Evolutionary conservation across 2,329 filamentous ascomycete species (phyloP).

Genomic region (Coccinonectria pachysandricola): DNA sequence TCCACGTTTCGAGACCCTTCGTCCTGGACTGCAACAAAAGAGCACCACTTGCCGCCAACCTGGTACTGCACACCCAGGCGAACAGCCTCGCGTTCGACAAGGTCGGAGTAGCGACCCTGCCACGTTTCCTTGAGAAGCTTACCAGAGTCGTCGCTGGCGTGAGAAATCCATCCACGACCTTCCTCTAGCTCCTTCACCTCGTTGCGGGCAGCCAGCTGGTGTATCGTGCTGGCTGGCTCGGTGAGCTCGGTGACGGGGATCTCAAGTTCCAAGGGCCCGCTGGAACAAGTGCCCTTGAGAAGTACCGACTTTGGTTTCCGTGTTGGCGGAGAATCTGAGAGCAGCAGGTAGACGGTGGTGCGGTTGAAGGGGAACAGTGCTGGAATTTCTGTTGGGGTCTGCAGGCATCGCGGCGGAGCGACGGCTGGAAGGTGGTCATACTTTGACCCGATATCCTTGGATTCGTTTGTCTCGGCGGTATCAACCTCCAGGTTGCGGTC

Average conservation of each 20-base stretch:
- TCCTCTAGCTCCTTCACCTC: conserved; percentile 60
- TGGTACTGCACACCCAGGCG: conserved; percentile 55
- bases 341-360: conserved; percentile 54
- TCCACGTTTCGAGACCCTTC: too few species aligned
- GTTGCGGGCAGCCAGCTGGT: conserved; percentile 61
- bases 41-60: conserved; percentile 60
- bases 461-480: conserved; percentile 12
- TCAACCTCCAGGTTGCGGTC: conserved; percentile 32
- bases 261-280: conserved; percentile 51
- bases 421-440: conserved; percentile 44
- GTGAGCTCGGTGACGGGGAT: conserved; percentile 48
- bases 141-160: conserved; percentile 36
- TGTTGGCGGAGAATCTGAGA: conserved; percentile 38
- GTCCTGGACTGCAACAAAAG: conserved; percentile 57
- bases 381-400: conserved; percentile 54
- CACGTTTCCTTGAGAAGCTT: conserved; percentile 35
- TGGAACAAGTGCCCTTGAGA: conserved; percentile 44
- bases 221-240: conserved; percentile 44
- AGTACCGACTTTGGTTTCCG: conserved; percentile 41
- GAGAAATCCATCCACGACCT: conserved; percentile 53
- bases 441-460: conserved; percentile 22
- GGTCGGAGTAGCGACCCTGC: conserved; percentile 41
- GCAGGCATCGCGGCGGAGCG: conserved; percentile 45
- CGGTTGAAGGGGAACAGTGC: conserved; percentile 57
- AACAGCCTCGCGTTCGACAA: conserved; percentile 57